A percentile compares a stretch with the other conserved stretches of the same genome.
Conservation (phyloP, 2,329 filamentous ascomycete species). For the Zymoseptoria pseudotritici region DNA sequence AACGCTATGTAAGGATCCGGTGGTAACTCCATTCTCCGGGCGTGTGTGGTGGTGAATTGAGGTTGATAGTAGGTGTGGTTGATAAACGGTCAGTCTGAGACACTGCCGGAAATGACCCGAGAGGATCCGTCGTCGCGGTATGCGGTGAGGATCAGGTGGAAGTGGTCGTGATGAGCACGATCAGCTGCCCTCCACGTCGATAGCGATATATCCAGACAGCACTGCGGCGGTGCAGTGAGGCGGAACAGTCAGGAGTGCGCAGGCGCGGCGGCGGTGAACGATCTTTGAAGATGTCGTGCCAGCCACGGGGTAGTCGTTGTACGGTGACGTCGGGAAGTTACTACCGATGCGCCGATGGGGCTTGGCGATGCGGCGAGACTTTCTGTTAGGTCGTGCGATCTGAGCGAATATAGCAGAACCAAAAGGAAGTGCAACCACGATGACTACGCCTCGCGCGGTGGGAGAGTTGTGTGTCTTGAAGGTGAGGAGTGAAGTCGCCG, state of each 20-base stretch:
- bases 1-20: slow-evolving; percentile 82
- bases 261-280: not conserved
- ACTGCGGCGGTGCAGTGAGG: not conserved
- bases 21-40: slow-evolving; percentile 28
- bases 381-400: not conserved
- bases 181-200: not conserved
- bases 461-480: not conserved
- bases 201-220: not conserved
- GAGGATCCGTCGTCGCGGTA: not conserved
- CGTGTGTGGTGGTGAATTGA: not conserved
- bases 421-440: not conserved
- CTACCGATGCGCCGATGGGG: not conserved
- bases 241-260: not conserved
- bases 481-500: not conserved
- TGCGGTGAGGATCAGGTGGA: not conserved
- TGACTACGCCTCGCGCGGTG: not conserved
- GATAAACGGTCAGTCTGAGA: not conserved
- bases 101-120: not conserved
- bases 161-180: not conserved
- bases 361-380: not conserved
- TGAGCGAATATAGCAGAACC: not conserved
- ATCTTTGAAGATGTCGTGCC: not conserved
- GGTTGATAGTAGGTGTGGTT: not conserved
- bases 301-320: not conserved
- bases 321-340: not conserved